Base-by-base conservation (phyloP, 108 stramenopile genomes). In the Fragilaria radians region DNA sequence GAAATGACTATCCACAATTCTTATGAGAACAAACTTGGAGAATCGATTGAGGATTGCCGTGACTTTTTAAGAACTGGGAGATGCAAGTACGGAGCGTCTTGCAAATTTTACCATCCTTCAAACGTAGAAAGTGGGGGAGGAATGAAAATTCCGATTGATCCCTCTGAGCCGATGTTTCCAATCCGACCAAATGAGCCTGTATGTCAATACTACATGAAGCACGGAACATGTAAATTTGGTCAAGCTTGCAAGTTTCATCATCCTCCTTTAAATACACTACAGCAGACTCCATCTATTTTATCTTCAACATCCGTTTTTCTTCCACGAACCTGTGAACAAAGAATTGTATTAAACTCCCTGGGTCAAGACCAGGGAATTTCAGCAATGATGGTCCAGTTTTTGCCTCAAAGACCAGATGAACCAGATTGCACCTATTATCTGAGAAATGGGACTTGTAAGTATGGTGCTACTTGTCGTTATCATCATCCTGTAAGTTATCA, bases 201-300 rank as follows among this genome's bases (percentile, higher is more conserved):
- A 9, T 95, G 94, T 70, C 87, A 91, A 61, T 95, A 91, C 59
- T 95, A 84, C 57, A 67, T 95, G 64, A 95, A 95, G 58, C 89
- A 93, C 50, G 94, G 91, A 3, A 91, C 88, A 0, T 95, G 94
- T 68, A 95, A 95, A 59, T 95, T 95, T 64, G 91, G 89, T 11
- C 91, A 92, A 60, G 70, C 91, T 3, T 95, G 94, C 71, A 91
- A 90, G 57, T 95, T 95, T 60, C 63, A 95, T 57, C 94, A 95
- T 53, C 91, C 94, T 5, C 82, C 81, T 32, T 73, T 77, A 42
- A 42, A 11, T 11, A 11, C 36, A 11, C 36, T 11, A 11, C 36
- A 42, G 36, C 36, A 7, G 7, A 42, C 36, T 7, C 36, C 36
- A 42, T 9, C 7, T 29, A n/a, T 9, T 36, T 53, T 17, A 7